Base-by-base conservation (phyloP, 2,329 filamentous ascomycete genomes). In the Cercospora janseana region DNA sequence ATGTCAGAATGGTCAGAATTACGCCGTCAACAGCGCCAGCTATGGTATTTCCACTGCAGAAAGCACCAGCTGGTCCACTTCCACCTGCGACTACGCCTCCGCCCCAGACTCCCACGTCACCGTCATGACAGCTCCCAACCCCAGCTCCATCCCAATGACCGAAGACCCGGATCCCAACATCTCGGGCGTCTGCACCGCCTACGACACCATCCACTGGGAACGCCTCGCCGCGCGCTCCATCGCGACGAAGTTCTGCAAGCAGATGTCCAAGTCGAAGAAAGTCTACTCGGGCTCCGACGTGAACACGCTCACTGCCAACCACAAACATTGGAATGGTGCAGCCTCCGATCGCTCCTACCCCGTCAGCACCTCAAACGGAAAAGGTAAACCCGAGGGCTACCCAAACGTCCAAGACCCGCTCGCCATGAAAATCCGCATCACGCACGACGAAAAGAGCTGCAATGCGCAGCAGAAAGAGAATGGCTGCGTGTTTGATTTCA, bases 401-500 rank as follows among this genome's bases (percentile, higher is more conserved):
- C 34, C 34, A 4, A 1, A 5, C 5, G 1, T 6, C 1, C 21
- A 38, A 2, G 10, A 38, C 10, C 34, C 34, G 3, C 20, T 18
- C 4, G 38, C 29, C 1, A 10, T 46, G n/a, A 34, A 46, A 29
- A 35, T 46, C n/a, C 31, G 29, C 1, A 26, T 46, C 21, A 1
- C 43, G 9, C 43, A 9, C 29, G 31, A 46, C 21, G n/a, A 34
- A 6, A 37, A 16, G 3, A 12, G 18, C 0, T 46, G 43, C 20
- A 46, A 46, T 6, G 16, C 20, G 4, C 16, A 18, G n/a, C 43
- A 46, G 18, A 27, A 35, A 2, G 43, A 24, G 4, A 46, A n/a
- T 12, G 43, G 43, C 18, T 46, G 43, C 21, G n/a, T 23, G 6
- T 46, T 46, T 10, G 43, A 34, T 4, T 46, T 46, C 10, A 12